Percentiles rank a stretch among this genome's conserved stretches.
phyloP scores from a whole-genome alignment of 73 alveolate genomes.

The Loxodes magnus region DNA sequence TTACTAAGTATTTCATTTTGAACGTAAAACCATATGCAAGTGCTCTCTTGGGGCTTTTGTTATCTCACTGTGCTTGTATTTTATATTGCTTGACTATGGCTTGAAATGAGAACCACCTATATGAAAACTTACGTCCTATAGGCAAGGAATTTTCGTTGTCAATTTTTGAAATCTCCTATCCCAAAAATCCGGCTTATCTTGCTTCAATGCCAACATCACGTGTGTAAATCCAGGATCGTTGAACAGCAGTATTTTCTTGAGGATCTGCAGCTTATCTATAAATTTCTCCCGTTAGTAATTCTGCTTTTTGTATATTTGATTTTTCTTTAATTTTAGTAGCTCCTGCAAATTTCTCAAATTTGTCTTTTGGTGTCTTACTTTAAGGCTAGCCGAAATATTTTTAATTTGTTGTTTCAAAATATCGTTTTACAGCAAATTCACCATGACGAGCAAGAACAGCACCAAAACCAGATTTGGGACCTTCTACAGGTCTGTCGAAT shows the following conservation, averaged over 20 bases:
- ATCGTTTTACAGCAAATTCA: slow-evolving; percentile 22
- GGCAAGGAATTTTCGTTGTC: slow-evolving; percentile 46
- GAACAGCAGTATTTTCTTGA: slow-evolving; percentile 28
- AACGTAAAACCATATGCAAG: slow-evolving; percentile 1
- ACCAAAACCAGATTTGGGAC: slow-evolving; percentile 56
- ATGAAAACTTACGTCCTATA: too few relatives aligned
- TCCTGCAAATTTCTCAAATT: slow-evolving; percentile 1
- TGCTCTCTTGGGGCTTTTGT: slow-evolving; percentile 20
- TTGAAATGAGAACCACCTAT: too few relatives aligned
- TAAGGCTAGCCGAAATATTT: slow-evolving; percentile 8
- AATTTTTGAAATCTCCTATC: slow-evolving; percentile 12
- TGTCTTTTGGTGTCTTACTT: slow-evolving; percentile 1
- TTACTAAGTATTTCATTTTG: too few relatives aligned
- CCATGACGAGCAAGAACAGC: slow-evolving; percentile 33
- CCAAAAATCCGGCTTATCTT: slow-evolving; percentile 1
- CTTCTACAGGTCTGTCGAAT: slow-evolving; percentile 29
- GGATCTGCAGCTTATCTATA: slow-evolving; percentile 20
- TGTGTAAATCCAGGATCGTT: slow-evolving; percentile 27
- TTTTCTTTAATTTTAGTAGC: slow-evolving; percentile 11
- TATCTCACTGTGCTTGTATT: slow-evolving; percentile 37
- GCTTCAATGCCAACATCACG: slow-evolving; percentile 22
- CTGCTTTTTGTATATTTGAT: slow-evolving; percentile 1
- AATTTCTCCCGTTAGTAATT: slow-evolving; percentile 18
- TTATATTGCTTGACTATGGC: too few relatives aligned
- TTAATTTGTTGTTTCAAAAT: slow-evolving; percentile 25